A percentile compares a stretch with the other conserved stretches of the same genome.
Evolutionary conservation across 176 grass and related monocot genomes (phyloP).

Genomic region (Poa pratensis): DNA sequence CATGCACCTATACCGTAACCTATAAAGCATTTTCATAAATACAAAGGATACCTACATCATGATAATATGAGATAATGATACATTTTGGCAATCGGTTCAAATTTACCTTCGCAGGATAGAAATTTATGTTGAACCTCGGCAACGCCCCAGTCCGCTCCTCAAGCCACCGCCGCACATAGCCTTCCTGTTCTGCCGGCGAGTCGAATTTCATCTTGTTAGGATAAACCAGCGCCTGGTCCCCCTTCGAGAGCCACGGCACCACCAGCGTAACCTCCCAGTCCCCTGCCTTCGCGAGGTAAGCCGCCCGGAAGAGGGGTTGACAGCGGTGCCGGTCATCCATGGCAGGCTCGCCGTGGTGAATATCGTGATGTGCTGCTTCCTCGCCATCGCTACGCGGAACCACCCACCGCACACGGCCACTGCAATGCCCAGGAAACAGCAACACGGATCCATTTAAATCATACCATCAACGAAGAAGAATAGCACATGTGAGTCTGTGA

Average conservation of each 20-base stretch:
- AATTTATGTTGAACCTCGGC: constrained; percentile 68
- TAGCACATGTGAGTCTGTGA: not conserved
- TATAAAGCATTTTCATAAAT: no score
- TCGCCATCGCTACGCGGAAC: constrained; percentile 48
- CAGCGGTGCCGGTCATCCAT: constrained; percentile 96
- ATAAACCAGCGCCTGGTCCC: constrained; percentile 85
- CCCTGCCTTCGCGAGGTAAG: constrained; percentile 79
- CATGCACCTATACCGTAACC: not conserved
- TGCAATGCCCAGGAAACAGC: constrained; percentile 37
- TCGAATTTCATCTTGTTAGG: constrained; percentile 83
- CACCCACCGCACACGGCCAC: constrained; percentile 35
- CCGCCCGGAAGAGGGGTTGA: constrained; percentile 90
- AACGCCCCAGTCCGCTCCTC: constrained; percentile 66
- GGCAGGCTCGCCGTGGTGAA: constrained; percentile 94
- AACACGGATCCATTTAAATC: constrained; percentile 6
- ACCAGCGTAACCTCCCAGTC: constrained; percentile 74
- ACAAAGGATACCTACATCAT: constrained; percentile 6
- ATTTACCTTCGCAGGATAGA: constrained; percentile 93
- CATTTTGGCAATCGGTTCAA: not conserved
- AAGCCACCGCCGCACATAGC: constrained; percentile 76
- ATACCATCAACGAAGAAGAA: not conserved
- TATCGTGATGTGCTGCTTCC: constrained; percentile 71
- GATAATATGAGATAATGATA: constrained; percentile 22
- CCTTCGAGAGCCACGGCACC: constrained; percentile 83
- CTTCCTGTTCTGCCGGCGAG: constrained; percentile 71